Conservation (phyloP, 495 filamentous ascomycete genomes). For the Pyrenopolyporus hunteri region DNA sequence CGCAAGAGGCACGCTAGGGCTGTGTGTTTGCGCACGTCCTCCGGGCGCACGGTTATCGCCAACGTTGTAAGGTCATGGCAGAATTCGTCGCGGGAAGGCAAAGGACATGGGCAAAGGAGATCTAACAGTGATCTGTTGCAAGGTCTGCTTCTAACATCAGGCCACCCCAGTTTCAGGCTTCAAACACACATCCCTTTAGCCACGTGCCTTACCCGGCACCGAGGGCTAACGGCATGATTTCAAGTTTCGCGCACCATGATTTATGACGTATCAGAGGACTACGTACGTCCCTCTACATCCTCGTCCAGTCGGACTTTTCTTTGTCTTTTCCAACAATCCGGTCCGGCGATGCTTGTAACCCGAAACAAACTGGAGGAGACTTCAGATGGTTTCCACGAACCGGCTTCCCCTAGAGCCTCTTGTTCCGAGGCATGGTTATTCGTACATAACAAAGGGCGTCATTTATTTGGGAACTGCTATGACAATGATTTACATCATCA, state of each 20-base stretch:
- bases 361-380: neutral
- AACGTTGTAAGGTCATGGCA: neutral
- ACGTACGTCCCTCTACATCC: neutral
- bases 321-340: slow-evolving; percentile 3
- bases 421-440: neutral
- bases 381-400: slow-evolving; percentile 10
- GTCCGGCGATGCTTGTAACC: neutral
- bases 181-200: slow-evolving; percentile 30
- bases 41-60: slow-evolving; percentile 23
- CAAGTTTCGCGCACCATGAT: slow-evolving; percentile 5
- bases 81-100: neutral
- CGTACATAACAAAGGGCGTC: neutral
- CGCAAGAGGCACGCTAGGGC: too few relatives aligned
- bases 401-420: neutral
- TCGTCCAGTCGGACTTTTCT: slow-evolving; percentile 1
- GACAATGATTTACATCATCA: neutral
- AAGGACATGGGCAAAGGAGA: slow-evolving; percentile 6
- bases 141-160: slow-evolving; percentile 29
- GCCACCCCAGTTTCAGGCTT: slow-evolving; percentile 33
- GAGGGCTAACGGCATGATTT: neutral
- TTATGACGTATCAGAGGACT: slow-evolving; percentile 10
- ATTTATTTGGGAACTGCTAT: neutral
- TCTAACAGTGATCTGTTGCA: slow-evolving; percentile 30
- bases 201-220: slow-evolving; percentile 20
- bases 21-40: slow-evolving; percentile 8